These are phyloP conservation scores for Dryas alaskensis DNA, from an alignment of 306 rosid genomes.

Conservation along the genomic window DNA sequence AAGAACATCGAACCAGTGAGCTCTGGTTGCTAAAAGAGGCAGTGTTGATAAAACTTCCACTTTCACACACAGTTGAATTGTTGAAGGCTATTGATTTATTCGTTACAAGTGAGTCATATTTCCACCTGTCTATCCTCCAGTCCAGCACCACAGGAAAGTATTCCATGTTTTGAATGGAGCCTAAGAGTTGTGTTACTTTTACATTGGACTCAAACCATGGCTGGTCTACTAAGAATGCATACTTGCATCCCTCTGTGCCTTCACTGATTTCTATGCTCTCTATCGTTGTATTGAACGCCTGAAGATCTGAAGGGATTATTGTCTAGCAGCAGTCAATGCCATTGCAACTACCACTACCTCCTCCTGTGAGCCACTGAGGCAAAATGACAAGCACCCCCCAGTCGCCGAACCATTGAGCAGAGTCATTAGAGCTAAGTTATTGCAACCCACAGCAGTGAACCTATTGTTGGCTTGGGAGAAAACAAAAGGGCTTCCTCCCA, in stretches of 20 bases:
- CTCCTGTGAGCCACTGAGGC: not conserved
- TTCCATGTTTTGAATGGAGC: not conserved
- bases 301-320: conserved; percentile 2
- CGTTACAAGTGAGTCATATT: not conserved
- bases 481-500: not conserved
- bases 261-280: not conserved
- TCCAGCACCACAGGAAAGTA: not conserved
- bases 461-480: conserved; percentile 4
- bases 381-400: not conserved
- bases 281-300: not conserved
- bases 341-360: conserved; percentile 4
- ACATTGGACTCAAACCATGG: not conserved
- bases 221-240: conserved; percentile 1
- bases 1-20: not conserved
- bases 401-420: not conserved
- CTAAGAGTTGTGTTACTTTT: not conserved
- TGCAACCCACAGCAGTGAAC: conserved; percentile 17
- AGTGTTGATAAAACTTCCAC: not conserved
- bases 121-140: not conserved
- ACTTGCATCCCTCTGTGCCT: not conserved
- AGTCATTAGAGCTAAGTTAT: not conserved
- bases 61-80: not conserved
- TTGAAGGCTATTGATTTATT: not conserved
- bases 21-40: not conserved
- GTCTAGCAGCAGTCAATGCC: conserved; percentile 10